phyloP scores from a whole-genome alignment of 2,329 filamentous ascomycete genomes.

The Pezicula carpinea region DNA sequence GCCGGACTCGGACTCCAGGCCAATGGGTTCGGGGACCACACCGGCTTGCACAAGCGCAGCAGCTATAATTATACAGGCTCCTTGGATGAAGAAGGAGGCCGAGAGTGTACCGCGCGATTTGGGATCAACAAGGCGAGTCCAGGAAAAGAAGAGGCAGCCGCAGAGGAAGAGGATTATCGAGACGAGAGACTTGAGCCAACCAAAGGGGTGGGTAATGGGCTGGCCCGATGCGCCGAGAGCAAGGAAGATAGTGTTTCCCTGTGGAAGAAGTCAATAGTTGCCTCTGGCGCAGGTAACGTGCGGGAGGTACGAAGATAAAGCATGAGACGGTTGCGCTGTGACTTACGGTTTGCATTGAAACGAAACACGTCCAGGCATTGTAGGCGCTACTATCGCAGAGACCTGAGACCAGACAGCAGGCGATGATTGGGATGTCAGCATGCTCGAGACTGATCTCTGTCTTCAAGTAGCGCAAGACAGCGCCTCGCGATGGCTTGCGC shows the following conservation, averaged over 20 bases:
- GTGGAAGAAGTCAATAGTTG: neutral
- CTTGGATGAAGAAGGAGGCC: slow-evolving; percentile 47
- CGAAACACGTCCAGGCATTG: slow-evolving; percentile 44
- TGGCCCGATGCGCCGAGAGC: slow-evolving; percentile 52
- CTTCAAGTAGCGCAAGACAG: slow-evolving; percentile 14
- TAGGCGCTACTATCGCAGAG: slow-evolving; percentile 42
- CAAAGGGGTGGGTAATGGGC: slow-evolving; percentile 43
- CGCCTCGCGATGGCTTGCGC: neutral
- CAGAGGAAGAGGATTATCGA: slow-evolving; percentile 50
- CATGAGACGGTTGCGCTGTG: too few species aligned
- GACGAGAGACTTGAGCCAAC: slow-evolving; percentile 47
- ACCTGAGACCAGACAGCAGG: slow-evolving; percentile 41
- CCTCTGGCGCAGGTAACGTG: too few species aligned
- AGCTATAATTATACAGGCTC: slow-evolving; percentile 44
- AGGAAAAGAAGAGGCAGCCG: slow-evolving; percentile 45
- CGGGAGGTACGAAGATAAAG: too few species aligned
- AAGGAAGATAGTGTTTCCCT: slow-evolving; percentile 60
- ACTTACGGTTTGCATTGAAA: slow-evolving; percentile 46
- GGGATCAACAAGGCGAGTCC: slow-evolving; percentile 30
- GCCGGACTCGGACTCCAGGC: slow-evolving; percentile 20
- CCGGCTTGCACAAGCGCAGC: slow-evolving; percentile 45
- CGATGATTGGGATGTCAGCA: slow-evolving; percentile 33
- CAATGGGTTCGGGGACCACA: slow-evolving; percentile 39
- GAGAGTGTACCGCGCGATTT: slow-evolving; percentile 38
- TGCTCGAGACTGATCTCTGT: slow-evolving; percentile 25